These are phyloP conservation scores for Starmerella asiatica DNA, from an alignment of 805 yeast species.

Conservation along the genomic window DNA sequence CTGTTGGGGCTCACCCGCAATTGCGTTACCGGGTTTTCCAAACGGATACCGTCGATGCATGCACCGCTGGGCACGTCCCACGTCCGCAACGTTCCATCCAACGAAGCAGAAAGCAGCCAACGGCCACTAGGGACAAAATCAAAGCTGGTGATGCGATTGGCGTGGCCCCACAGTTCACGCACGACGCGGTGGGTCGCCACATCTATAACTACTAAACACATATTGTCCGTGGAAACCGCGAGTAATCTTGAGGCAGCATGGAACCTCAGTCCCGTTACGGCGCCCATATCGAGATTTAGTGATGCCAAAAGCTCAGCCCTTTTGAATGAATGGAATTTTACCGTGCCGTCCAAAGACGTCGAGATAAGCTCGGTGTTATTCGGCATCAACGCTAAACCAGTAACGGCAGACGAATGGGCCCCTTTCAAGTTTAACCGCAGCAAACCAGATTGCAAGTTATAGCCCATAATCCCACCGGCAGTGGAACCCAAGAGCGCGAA, in stretches of 20 bases:
- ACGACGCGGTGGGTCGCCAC: constrained; percentile 67
- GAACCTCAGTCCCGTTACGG: constrained; percentile 55
- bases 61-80: constrained; percentile 98
- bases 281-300: constrained; percentile 55
- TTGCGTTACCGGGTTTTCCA: constrained; percentile 67
- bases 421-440: constrained; percentile 53
- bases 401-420: constrained; percentile 53
- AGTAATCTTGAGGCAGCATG: constrained; percentile 73
- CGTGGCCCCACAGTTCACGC: constrained; percentile 80
- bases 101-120: constrained; percentile 73
- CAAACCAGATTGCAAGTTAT: constrained; percentile 84
- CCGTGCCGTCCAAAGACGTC: constrained; percentile 74
- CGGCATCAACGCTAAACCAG: constrained; percentile 81
- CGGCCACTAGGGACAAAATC: constrained; percentile 93
- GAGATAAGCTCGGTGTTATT: constrained; percentile 82
- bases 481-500: constrained; percentile 87
- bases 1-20: constrained; percentile 76
- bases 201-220: constrained; percentile 73
- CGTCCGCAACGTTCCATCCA: constrained; percentile 80
- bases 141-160: constrained; percentile 70
- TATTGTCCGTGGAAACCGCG: constrained; percentile 76
- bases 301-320: constrained; percentile 49
- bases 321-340: constrained; percentile 77
- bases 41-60: constrained; percentile 79
- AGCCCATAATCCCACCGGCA: constrained; percentile 69